Base-by-base conservation (phyloP, 208 protist genomes). In the Jaenimonas drosophilae region DNA sequence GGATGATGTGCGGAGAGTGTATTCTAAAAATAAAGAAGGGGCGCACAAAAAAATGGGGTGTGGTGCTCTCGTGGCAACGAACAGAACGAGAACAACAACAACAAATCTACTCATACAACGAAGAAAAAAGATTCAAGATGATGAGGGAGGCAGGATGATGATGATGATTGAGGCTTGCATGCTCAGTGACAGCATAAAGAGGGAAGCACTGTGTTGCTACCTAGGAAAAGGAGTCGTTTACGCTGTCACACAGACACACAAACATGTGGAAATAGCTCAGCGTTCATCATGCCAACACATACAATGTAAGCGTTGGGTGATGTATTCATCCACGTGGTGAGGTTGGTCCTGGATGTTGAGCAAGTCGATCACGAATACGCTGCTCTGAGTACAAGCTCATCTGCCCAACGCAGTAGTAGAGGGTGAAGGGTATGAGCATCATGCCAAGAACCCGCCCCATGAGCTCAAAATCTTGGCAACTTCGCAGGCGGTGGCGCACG, bases 361-460 rank as follows among this genome's bases (percentile, higher is more conserved):
- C 19, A 0, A 88, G 38, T 21, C 52, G 45, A 27, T 73, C 49
- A 16, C 47, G 42, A 27, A 90, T 71, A 16, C 70, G 74, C 7
- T 68, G 47, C 2, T 67, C 56, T 3, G 55, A 48, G 48, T 88
- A 88, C 32, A 43, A 49, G 12, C 76, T 59, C 82, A 85, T 84
- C 26, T 46, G 60, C 3, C 74, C 82, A 33, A 59, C 46, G 45
- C 73, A 86, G 4, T 84, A 23, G 43, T 78, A 91, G 1, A 85
- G 19, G 16, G 67, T 54, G 31, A 90, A 90, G 0, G 81, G 81
- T 49, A 90, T 74, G 6, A 90, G 14, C 37, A 82, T 30, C 0
- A 90, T 30, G 3, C 81, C 81, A 51, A 74, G 84, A 33, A 77
- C 79, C n/a, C 77, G 76, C 0, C 82, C 82, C 49, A 91, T 72